phyloP scores from a whole-genome alignment of 192 early-diverging fungal species.

The Coemansia sp. region DNA sequence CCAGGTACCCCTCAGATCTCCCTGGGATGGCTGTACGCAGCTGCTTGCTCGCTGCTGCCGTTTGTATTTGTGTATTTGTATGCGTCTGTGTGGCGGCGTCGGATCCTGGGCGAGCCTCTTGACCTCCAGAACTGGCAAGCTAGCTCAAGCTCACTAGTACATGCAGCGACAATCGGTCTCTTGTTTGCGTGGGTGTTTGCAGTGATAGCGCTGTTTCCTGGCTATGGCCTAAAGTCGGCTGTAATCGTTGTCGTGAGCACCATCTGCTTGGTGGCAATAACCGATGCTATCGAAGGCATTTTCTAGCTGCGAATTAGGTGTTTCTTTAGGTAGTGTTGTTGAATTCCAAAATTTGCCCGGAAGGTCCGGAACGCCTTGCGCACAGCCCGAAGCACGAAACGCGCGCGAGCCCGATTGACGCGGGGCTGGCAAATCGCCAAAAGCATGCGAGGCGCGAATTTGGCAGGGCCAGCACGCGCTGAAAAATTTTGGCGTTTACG shows the following conservation, averaged over 20 bases:
- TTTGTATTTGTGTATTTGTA: conserved; percentile 44
- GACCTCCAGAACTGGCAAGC: conserved; percentile 51
- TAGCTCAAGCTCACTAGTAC: conserved; percentile 28
- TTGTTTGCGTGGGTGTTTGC: conserved; percentile 40
- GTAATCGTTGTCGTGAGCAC: conserved; percentile 25
- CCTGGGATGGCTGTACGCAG: conserved; percentile 28
- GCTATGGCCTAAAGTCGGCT: conserved; percentile 29
- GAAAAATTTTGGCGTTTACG: conserved; percentile 13
- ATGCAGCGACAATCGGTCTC: conserved; percentile 36
- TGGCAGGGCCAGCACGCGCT: conserved; percentile 6
- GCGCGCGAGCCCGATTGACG: neutral
- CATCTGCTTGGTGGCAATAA: conserved; percentile 27
- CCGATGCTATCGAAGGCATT: conserved; percentile 34
- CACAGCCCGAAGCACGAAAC: conserved; percentile 3
- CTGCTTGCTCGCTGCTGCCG: conserved; percentile 23
- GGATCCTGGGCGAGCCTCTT: conserved; percentile 40
- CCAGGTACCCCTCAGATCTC: conserved; percentile 36
- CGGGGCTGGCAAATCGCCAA: neutral
- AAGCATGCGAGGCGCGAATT: conserved; percentile 8
- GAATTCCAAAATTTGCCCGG: neutral
- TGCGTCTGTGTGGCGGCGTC: conserved; percentile 43
- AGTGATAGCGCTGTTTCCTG: conserved; percentile 30
- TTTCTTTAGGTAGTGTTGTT: neutral
- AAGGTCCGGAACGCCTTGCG: neutral
- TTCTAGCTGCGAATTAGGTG: conserved; percentile 3